A percentile compares a stretch with the other conserved stretches of the same genome.
phyloP scores from a whole-genome alignment of 192 early-diverging fungal genomes.

The Linderina pennispora region DNA sequence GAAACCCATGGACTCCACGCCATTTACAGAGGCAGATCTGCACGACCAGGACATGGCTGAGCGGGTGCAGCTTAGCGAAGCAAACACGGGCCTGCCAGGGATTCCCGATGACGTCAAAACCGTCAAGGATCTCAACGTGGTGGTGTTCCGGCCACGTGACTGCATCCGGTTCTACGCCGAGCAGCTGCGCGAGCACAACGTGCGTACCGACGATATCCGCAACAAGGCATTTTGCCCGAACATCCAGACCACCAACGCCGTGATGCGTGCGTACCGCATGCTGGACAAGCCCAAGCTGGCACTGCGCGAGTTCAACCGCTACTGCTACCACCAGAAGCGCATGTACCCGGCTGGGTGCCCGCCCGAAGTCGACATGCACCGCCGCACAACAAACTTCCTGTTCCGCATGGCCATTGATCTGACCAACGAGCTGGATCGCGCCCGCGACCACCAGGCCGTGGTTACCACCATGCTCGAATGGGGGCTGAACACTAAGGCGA shows the following conservation, averaged over 20 bases:
- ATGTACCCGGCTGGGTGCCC: constrained; percentile 12
- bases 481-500: too few species aligned
- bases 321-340: constrained; percentile 17
- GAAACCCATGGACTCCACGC: not conserved
- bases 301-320: constrained; percentile 37
- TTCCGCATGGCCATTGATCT: constrained; percentile 34
- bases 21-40: not conserved
- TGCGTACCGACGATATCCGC: constrained; percentile 1
- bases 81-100: constrained; percentile 12
- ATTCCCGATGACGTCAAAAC: constrained; percentile 2
- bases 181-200: constrained; percentile 27
- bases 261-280: constrained; percentile 34
- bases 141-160: constrained; percentile 23
- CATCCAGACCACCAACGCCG: constrained; percentile 30
- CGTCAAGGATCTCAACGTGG: constrained; percentile 5
- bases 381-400: constrained; percentile 7
- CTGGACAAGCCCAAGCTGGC: constrained; percentile 16
- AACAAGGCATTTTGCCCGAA: constrained; percentile 12
- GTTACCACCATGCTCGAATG: constrained; percentile 23
- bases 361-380: constrained; percentile 14
- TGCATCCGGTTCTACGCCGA: constrained; percentile 35
- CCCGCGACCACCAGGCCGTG: constrained; percentile 4
- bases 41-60: not conserved
- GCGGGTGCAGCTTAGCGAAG: not conserved
- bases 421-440: constrained; percentile 3